phyloP scores from a whole-genome alignment of 2,329 filamentous ascomycete species.

The Bisporella sp. region DNA sequence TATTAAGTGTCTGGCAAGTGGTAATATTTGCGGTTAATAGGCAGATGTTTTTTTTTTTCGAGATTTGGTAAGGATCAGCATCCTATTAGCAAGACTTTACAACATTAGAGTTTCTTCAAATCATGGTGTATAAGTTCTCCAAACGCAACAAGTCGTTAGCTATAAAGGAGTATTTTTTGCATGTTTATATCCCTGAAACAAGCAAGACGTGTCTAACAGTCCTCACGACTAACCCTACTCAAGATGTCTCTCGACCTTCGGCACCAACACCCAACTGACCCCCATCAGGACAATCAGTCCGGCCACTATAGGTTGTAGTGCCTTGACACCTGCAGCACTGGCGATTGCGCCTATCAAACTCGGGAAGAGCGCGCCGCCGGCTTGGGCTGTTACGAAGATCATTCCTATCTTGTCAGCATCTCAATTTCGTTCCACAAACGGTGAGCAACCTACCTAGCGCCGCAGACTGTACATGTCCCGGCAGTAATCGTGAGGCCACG shows the following conservation, averaged over 20 bases:
- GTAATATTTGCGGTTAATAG: no score
- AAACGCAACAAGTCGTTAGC: no score
- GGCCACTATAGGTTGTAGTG: slow-evolving; percentile 45
- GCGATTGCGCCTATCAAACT: slow-evolving; percentile 47
- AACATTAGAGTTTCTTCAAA: no score
- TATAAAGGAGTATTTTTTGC: no score
- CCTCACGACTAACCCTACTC: background rate
- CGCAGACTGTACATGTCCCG: slow-evolving; percentile 37
- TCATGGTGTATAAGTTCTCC: no score
- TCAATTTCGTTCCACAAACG: no score
- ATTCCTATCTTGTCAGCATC: slow-evolving; percentile 28
- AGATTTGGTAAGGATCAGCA: no score
- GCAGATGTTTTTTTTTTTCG: no score
- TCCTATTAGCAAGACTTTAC: no score
- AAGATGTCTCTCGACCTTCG: background rate
- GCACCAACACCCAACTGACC: slow-evolving; percentile 39
- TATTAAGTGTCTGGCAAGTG: no score
- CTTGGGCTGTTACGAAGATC: slow-evolving; percentile 51
- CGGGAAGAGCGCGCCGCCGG: slow-evolving; percentile 48
- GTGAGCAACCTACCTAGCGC: slow-evolving; percentile 33
- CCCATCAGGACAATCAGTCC: slow-evolving; percentile 39
- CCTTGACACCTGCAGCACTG: slow-evolving; percentile 35
- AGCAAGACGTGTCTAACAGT: no score
- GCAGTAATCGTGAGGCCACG: slow-evolving; percentile 45
- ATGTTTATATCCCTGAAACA: no score